A percentile compares a stretch with the other conserved stretches of the same genome.
These are phyloP conservation scores for Trichoderma sp. DNA, from an alignment of 2,329 filamentous ascomycete species.

Conservation along the genomic window DNA sequence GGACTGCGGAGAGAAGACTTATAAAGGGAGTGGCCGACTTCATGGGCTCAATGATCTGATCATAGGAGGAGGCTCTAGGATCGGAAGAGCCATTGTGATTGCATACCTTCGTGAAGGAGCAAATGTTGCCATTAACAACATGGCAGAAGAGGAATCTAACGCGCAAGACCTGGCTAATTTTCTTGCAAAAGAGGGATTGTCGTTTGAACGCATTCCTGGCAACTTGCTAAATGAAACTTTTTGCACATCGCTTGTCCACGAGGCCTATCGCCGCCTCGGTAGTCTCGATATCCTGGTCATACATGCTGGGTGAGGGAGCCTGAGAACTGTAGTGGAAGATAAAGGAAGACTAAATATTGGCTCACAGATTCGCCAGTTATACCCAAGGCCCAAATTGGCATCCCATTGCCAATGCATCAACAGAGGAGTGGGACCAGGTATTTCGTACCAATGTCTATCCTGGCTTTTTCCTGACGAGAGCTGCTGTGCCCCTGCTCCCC, in stretches of 20 bases:
- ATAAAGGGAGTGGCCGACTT: background rate
- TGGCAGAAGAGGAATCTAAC: background rate
- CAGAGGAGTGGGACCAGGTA: background rate
- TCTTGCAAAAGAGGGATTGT: background rate
- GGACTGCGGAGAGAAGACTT: background rate
- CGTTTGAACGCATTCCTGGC: background rate
- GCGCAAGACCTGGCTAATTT: background rate
- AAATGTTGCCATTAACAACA: background rate
- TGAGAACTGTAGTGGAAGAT: background rate
- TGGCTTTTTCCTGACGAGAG: background rate
- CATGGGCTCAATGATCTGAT: background rate
- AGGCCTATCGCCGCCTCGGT: background rate
- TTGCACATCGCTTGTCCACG: background rate
- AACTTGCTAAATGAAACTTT: background rate
- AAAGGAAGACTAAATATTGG: background rate
- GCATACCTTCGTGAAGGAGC: background rate
- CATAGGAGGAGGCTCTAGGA: background rate
- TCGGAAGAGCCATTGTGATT: background rate
- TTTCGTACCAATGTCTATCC: background rate
- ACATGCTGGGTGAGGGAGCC: background rate
- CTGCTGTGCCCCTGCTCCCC: background rate
- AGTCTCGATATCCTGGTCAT: background rate
- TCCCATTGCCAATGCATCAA: background rate
- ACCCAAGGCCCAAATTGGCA: background rate
- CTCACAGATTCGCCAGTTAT: background rate